Evolutionary conservation across 768 basidiomycete species (phyloP).

Genomic region (Lactarius tabidus): DNA sequence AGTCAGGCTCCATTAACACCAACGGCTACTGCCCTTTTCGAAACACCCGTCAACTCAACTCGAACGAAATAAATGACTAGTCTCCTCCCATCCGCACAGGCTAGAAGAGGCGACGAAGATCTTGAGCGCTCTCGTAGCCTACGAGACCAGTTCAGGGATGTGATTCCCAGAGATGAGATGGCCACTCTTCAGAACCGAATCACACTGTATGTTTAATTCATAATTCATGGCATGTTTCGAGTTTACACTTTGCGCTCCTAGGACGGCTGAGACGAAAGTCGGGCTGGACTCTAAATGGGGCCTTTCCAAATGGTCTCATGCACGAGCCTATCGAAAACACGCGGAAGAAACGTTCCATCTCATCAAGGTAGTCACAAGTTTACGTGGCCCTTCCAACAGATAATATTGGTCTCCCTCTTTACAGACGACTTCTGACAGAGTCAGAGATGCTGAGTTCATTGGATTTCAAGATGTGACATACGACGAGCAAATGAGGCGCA

Average conservation of each 20-base stretch:
- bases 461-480: neutral
- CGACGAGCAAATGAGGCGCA: neutral
- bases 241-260: neutral
- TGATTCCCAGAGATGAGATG: neutral
- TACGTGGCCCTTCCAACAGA: neutral
- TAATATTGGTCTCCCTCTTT: neutral
- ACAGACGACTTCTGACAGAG: conserved; percentile 10
- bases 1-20: neutral
- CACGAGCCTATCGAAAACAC: conserved; percentile 5
- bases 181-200: conserved; percentile 6
- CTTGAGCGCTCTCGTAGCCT: neutral
- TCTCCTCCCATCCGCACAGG: conserved; percentile 2
- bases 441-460: neutral
- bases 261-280: neutral
- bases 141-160: conserved; percentile 3
- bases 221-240: too few species aligned
- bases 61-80: neutral
- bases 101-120: conserved; percentile 1
- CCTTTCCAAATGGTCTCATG: neutral
- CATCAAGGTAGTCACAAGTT: conserved; percentile 2
- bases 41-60: neutral
- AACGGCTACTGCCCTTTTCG: neutral
- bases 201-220: neutral
- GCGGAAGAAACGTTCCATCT: conserved; percentile 7
- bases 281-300: conserved; percentile 2